Conservation (phyloP, 148 eudicot genomes). For the Oxyria digyna region DNA sequence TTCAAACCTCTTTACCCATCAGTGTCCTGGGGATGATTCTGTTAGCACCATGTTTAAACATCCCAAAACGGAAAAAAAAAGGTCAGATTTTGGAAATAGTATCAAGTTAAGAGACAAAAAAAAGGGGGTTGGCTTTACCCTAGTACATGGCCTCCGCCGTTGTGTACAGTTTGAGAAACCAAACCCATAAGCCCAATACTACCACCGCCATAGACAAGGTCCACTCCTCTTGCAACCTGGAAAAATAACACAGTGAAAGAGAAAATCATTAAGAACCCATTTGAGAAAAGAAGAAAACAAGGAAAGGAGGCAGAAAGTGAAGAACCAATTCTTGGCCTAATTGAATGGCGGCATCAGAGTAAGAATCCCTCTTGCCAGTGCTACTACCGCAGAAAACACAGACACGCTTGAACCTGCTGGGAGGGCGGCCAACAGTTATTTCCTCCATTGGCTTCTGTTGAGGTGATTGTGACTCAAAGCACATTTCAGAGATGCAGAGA, state of each 20-base stretch:
- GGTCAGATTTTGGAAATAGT: neutral
- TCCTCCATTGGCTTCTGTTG: conserved; percentile 1
- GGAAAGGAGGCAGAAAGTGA: neutral
- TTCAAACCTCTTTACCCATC: conserved; percentile 10
- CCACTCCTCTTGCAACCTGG: conserved; percentile 9
- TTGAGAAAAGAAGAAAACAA: neutral
- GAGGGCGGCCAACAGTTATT: neutral
- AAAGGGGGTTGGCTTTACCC: neutral
- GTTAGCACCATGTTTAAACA: neutral
- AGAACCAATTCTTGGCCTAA: conserved; percentile 17
- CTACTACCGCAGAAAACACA: conserved; percentile 31
- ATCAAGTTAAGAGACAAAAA: neutral
- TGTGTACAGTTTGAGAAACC: conserved; percentile 10
- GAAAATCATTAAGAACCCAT: neutral
- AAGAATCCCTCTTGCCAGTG: conserved; percentile 25
- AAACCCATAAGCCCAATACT: conserved; percentile 12
- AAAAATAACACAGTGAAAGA: neutral
- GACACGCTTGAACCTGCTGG: conserved; percentile 24
- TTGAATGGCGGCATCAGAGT: conserved; percentile 19
- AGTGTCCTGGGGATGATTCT: conserved; percentile 9
- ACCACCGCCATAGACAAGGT: conserved; percentile 15
- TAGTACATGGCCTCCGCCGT: conserved; percentile 12
- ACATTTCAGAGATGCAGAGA: neutral
- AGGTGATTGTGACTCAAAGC: neutral
- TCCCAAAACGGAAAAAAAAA: neutral